Conservation (phyloP, 2,329 filamentous ascomycete genomes). For the Capronia epimyces region DNA sequence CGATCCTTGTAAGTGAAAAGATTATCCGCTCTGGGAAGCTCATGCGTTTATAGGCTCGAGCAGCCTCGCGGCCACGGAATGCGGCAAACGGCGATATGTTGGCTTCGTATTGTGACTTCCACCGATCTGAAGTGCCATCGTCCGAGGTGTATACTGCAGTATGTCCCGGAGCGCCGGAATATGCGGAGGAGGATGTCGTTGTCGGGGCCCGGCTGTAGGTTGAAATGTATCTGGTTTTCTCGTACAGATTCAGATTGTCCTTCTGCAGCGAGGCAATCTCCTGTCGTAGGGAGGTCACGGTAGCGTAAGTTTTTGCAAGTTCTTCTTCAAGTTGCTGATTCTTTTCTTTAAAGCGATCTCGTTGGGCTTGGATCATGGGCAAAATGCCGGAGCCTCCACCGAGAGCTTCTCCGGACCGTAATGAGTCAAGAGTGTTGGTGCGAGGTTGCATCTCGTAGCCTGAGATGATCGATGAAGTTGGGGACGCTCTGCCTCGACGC, state of each 20-base stretch:
- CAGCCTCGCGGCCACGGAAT: constrained; percentile 88
- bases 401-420: constrained; percentile 61
- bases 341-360: constrained; percentile 96
- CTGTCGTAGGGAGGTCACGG: constrained; percentile 77
- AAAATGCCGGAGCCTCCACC: constrained; percentile 81
- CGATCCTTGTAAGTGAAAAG: constrained; percentile 83
- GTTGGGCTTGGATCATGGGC: constrained; percentile 96
- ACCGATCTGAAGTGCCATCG: constrained; percentile 69
- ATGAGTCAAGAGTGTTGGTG: constrained; percentile 50
- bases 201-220: constrained; percentile 74
- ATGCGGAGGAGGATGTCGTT: constrained; percentile 57
- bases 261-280: constrained; percentile 90
- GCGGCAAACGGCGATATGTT: constrained; percentile 94
- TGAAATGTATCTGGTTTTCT: constrained; percentile 94
- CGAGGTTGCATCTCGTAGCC: constrained; percentile 71
- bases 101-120: constrained; percentile 86
- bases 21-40: constrained; percentile 83
- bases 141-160: constrained; percentile 61
- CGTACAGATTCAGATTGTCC: constrained; percentile 92
- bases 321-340: constrained; percentile 87
- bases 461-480: constrained; percentile 96
- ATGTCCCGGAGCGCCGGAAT: constrained; percentile 57
- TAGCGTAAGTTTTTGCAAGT: constrained; percentile 74
- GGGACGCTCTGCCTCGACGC: constrained; percentile 67
- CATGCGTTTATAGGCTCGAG: constrained; percentile 88